Base-by-base conservation (phyloP, 2,329 filamentous ascomycete genomes). In the Alternaria consortialis region DNA sequence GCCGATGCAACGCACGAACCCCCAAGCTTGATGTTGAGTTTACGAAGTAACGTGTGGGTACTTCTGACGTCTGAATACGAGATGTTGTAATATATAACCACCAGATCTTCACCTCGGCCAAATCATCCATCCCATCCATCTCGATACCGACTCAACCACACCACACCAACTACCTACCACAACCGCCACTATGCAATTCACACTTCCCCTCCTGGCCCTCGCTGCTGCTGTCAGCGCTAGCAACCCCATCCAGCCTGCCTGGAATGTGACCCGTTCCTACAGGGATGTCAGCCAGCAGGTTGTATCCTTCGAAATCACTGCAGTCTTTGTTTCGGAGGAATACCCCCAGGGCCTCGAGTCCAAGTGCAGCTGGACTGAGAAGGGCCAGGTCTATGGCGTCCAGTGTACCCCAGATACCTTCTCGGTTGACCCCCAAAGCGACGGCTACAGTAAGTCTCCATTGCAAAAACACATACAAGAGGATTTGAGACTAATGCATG, bases 21-120 rank as follows among this genome's bases (percentile, higher is more conserved):
- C 15, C 50, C 50, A 23, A 29, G 9, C n/a, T 39, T 27, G 34
- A 52, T 17, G 23, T 39, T 52, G 48, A 39, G 48, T 7, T 27
- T 39, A 52, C 48, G 34, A 52, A 12, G 48, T 52, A 39, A 39
- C 34, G 34, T 50, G 46, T 40, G 37, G 48, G 20, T 52, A 52
- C 48, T 52, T 52, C 48, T 39, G 48, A 52, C 48, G 48, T 39
- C 48, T 23, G 34, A 13, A 52, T 52, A 52, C 48, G 48, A 52
- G 48, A n/a, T 2, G 11, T 29, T 17, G 23, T 7, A 13, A 29
- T 52, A 52, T 39, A 52, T 39, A 52, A 52, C 9, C n/a, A 52
- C 15, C 2, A 0, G 7, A 27, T 39, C 48, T 36, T 7, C 20
- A 27, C 0, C 3, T n/a, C 32, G 15, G 2, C 3, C 31, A 23